phyloP scores from a whole-genome alignment of 2,329 filamentous ascomycete genomes.

The Pseudogymnoascus sp. region DNA sequence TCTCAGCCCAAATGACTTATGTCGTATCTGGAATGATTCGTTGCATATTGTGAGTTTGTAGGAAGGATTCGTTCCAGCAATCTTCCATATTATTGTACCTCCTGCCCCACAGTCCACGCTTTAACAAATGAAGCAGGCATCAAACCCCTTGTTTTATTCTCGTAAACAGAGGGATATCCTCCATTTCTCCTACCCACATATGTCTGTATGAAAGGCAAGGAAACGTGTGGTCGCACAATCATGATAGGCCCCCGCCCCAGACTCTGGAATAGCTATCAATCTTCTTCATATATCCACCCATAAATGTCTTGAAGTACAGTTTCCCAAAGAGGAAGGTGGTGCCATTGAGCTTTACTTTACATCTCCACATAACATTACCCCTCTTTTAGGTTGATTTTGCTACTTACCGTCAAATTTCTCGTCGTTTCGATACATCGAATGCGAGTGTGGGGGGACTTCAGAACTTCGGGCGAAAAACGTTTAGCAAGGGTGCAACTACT shows the following conservation, averaged over 20 bases:
- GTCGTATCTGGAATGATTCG: neutral
- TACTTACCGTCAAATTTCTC: neutral
- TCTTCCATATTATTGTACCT: neutral
- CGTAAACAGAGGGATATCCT: neutral
- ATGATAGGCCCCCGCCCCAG: neutral
- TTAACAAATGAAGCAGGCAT: neutral
- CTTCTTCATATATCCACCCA: neutral
- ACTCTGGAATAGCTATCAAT: neutral
- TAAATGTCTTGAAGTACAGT: neutral
- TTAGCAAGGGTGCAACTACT: neutral
- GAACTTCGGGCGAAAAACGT: neutral
- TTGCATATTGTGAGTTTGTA: neutral
- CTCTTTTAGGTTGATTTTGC: neutral
- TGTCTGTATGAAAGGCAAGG: neutral
- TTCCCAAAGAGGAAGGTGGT: neutral
- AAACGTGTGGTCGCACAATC: neutral
- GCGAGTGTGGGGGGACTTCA: neutral
- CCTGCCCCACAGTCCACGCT: neutral
- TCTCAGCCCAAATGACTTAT: neutral
- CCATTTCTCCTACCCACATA: neutral
- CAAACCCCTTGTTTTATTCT: neutral
- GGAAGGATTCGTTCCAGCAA: neutral
- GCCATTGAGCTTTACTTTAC: neutral
- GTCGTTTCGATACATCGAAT: neutral
- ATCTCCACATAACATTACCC: neutral